A percentile compares a stretch with the other conserved stretches of the same genome.
These are phyloP conservation scores for Aspergillus incahuasiensis DNA, from an alignment of 495 filamentous ascomycete species.

Conservation along the genomic window DNA sequence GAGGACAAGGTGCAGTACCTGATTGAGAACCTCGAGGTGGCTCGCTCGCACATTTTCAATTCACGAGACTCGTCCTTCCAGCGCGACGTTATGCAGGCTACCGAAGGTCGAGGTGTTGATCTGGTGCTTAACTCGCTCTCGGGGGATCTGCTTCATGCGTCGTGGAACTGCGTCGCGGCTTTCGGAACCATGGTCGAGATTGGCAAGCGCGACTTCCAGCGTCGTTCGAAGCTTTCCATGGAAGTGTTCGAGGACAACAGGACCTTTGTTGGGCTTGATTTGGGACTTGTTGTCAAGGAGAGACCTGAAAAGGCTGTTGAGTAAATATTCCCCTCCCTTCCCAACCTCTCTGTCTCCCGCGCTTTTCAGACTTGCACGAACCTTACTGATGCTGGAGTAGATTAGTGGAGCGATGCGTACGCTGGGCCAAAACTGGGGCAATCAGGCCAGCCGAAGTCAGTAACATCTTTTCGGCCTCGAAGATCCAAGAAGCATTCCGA, in stretches of 20 bases:
- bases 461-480: conserved; percentile 27
- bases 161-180: conserved; percentile 50
- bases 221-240: conserved; percentile 22
- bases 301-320: too few relatives aligned
- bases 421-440: too few relatives aligned
- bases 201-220: conserved; percentile 22
- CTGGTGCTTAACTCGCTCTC: conserved; percentile 50
- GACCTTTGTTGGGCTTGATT: conserved; percentile 26
- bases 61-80: conserved; percentile 46
- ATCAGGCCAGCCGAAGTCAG: too few relatives aligned
- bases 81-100: conserved; percentile 40
- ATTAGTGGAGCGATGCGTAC: too few relatives aligned
- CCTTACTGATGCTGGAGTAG: too few relatives aligned
- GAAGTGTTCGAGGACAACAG: conserved; percentile 36
- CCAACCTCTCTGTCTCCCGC: too few relatives aligned
- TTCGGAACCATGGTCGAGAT: conserved; percentile 53
- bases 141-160: conserved; percentile 41
- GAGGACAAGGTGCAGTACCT: conserved; percentile 39
- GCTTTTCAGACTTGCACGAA: too few relatives aligned
- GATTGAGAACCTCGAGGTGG: conserved; percentile 28
- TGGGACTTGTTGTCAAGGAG: too few relatives aligned
- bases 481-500: conserved; percentile 43
- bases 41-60: conserved; percentile 43
- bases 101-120: conserved; percentile 45
- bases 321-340: too few relatives aligned